Base-by-base conservation (phyloP, 345 rosid genomes). In the Boechera retrofracta region DNA sequence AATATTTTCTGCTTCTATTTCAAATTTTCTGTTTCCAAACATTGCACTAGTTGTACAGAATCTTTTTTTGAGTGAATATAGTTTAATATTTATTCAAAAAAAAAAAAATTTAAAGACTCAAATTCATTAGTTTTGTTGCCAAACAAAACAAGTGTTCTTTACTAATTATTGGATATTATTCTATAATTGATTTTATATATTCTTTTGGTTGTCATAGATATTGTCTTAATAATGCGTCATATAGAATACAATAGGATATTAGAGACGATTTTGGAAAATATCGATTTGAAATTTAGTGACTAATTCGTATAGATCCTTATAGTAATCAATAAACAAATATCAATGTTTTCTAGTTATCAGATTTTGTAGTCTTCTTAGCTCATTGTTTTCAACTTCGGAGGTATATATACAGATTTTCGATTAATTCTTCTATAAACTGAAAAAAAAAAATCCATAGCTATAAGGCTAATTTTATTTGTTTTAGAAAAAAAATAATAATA, bases 221-320 rank as follows among this genome's bases (percentile, higher is more conserved):
- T 44, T 76, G 10, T 57, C 15, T 45, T 28, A 44, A 28, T 41
- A 74, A 13, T 11, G 51, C 15, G 29, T 56, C 52, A 57, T 45
- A 55, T 35, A 33, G 47, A 57, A 0, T 48, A 35, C 31, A 66
- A 67, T 10, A 63, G 58, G 71, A 71, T 55, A 69, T 13, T 44
- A 8, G 0, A 10, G 28, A 59, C 15, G 18, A 52, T 32, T 31
- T 51, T 51, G 79, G 54, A 33, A 72, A 63, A 69, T 61, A 64
- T 64, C 24, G n/a, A 44, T 24, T 55, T 55, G 66, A 70, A 53
- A 54, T 62, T 61, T 76, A 62, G 75, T 42, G 63, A 76, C 75
- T 38, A 52, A 61, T 60, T 69, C 33, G 58, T 48, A 35, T 35
- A 58, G 24, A 56, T 71, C n/a, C 29, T 45, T 28, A 55, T 63